A percentile compares a stretch with the other conserved stretches of the same genome.
These are phyloP conservation scores for Talaromyces marneffei DNA, from an alignment of 2,329 filamentous ascomycete genomes.

Conservation along the genomic window DNA sequence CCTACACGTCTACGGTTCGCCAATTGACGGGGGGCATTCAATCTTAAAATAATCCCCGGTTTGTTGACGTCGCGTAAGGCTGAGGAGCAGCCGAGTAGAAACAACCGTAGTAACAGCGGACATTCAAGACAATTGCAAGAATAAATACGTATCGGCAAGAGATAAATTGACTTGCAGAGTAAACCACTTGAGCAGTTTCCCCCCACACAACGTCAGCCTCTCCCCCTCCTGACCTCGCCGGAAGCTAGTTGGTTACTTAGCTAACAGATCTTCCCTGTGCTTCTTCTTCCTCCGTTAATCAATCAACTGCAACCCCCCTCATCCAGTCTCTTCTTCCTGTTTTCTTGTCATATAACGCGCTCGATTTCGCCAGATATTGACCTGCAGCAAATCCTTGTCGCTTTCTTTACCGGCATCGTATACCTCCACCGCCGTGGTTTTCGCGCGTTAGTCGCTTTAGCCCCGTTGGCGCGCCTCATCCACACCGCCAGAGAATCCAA, in stretches of 20 bases:
- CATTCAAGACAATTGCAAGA: background rate
- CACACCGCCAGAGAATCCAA: conserved; percentile 20
- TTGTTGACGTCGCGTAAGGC: conserved; percentile 8
- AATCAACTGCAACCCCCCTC: background rate
- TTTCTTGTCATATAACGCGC: background rate
- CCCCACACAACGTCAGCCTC: background rate
- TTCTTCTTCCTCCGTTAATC: background rate
- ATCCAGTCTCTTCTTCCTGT: background rate
- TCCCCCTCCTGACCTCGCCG: background rate
- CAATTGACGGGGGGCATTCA: conserved; percentile 24
- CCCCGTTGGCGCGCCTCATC: conserved; percentile 18
- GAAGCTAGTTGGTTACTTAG: background rate
- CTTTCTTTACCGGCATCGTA: background rate
- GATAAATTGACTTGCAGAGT: background rate
- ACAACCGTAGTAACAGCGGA: background rate
- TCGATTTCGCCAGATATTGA: conserved; percentile 1
- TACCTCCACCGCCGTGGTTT: conserved; percentile 1
- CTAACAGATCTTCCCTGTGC: background rate
- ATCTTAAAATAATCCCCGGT: conserved; percentile 8
- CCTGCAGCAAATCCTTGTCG: conserved; percentile 6
- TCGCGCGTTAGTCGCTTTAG: conserved; percentile 17
- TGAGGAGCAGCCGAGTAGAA: background rate
- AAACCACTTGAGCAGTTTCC: background rate
- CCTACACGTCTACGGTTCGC: conserved; percentile 29
- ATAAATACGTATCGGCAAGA: background rate